Percentiles rank a stretch among this genome's conserved stretches.
Conservation (phyloP, 2,329 filamentous ascomycete species). For the Aspergillus ibericus region DNA sequence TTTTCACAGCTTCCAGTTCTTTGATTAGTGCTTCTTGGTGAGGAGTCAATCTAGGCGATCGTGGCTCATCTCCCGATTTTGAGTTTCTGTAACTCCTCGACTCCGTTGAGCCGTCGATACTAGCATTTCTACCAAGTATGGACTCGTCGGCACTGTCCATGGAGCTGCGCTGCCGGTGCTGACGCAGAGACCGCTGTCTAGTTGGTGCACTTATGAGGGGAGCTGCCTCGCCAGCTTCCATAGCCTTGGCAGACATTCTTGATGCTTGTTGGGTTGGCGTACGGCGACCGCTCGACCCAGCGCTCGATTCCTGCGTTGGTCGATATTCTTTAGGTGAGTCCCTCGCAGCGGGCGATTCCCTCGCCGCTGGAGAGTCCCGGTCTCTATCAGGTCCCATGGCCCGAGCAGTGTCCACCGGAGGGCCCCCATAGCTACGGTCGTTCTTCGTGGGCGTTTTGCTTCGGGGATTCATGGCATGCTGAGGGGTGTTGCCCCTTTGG, state of each 20-base stretch:
- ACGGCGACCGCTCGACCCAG: constrained; percentile 60
- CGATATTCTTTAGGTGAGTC: constrained; percentile 41
- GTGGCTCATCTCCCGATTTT: constrained; percentile 44
- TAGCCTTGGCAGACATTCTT: constrained; percentile 44
- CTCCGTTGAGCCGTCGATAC: constrained; percentile 43
- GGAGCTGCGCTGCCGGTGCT: constrained; percentile 62
- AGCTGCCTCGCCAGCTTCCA: constrained; percentile 49
- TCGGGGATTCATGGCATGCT: constrained; percentile 31
- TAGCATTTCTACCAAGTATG: constrained; percentile 43
- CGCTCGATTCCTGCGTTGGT: constrained; percentile 47
- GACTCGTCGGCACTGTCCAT: constrained; percentile 68
- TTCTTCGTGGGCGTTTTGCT: constrained; percentile 55
- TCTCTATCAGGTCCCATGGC: constrained; percentile 49
- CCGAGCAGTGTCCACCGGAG: constrained; percentile 45
- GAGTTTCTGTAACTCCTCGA: constrained; percentile 41
- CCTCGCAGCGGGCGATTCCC: constrained; percentile 48
- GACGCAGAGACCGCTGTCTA: constrained; percentile 55
- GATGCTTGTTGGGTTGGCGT: constrained; percentile 59
- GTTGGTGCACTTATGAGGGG: constrained; percentile 45
- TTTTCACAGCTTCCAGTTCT: constrained; percentile 81
- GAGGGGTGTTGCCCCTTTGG: constrained; percentile 49
- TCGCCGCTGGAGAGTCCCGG: constrained; percentile 48
- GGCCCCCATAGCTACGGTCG: constrained; percentile 46
- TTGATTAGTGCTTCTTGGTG: constrained; percentile 68
- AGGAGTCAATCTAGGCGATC: constrained; percentile 46